Base-by-base conservation (phyloP, 2,329 filamentous ascomycete species). In the Fusarium sp. region DNA sequence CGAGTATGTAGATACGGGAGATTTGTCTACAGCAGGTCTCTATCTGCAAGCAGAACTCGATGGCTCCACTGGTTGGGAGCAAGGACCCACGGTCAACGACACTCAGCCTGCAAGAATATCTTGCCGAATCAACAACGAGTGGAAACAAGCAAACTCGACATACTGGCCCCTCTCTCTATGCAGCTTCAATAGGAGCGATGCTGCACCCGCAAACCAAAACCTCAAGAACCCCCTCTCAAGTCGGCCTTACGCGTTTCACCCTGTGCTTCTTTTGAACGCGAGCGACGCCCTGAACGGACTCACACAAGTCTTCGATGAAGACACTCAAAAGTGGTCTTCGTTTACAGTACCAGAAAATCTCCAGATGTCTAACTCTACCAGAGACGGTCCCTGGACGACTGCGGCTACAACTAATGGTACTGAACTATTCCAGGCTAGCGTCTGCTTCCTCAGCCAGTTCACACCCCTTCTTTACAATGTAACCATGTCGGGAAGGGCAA, bases 131-230 rank as follows among this genome's bases (percentile, higher is more conserved):
- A 63, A 65, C 20, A 64, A 64, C 6, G 16, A 28, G 3, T 65
- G 62, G 62, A 9, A 48, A 2, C 13, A 33, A 7, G 2, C 16
- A 0, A 12, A 23, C 1, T 46, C 52, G 0, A n/a, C 6, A 1
- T 33, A 29, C 5, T 63, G 59, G 62, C 58, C 52, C 5, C 13
- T 64, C 1, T 63, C 62, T 0, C 9, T 65, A 5, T 65, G 52
- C 42, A 43, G 44, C 0, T 52, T 58, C n/a, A 29, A 20, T 3
- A 9, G 18, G 3, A 35, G n/a, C 18, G 39, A 37, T 4, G 6
- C 12, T 3, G n/a, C 20, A 1, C 33, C 49, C 0, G 13, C 13
- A 2, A 35, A 47, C 4, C 4, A 21, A 2, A 50, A 20, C 6
- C 8, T 50, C 2, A 13, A 8, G 0, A 46, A 67, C 15, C 57